Percentiles rank a stretch among this genome's conserved stretches.
Evolutionary conservation across 805 yeast species (phyloP).

Genomic region (Metschnikowia gelsemii): DNA sequence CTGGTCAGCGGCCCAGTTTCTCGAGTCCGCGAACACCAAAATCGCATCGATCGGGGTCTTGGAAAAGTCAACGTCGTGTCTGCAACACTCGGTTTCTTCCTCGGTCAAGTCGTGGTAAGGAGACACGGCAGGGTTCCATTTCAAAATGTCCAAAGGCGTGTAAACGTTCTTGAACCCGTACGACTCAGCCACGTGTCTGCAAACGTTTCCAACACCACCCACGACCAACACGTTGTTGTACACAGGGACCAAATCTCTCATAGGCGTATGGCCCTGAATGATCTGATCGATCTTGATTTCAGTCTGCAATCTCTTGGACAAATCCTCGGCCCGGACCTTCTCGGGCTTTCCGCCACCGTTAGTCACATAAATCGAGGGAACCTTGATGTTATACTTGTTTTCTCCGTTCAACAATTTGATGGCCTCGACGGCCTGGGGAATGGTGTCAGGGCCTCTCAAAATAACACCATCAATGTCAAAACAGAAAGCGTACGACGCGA

Average conservation of each 20-base stretch:
- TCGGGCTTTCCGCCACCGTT: slow-evolving; percentile 93
- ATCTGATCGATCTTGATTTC: slow-evolving; percentile 74
- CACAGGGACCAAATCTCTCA: slow-evolving; percentile 71
- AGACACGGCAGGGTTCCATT: slow-evolving; percentile 83
- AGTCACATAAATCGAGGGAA: slow-evolving; percentile 80
- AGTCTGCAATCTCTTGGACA: slow-evolving; percentile 58
- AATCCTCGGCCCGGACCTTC: slow-evolving; percentile 65
- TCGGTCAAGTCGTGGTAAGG: slow-evolving; percentile 80
- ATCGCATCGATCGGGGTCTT: slow-evolving; percentile 73
- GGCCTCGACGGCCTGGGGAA: slow-evolving; percentile 78
- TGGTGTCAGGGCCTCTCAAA: slow-evolving; percentile 78
- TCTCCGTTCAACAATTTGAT: slow-evolving; percentile 71
- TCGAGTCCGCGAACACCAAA: slow-evolving; percentile 85
- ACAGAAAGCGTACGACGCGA: slow-evolving; percentile 84
- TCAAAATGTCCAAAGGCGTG: slow-evolving; percentile 78
- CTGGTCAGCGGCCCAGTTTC: slow-evolving; percentile 93
- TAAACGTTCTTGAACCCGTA: slow-evolving; percentile 83
- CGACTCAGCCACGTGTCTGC: slow-evolving; percentile 76
- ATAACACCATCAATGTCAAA: slow-evolving; percentile 93
- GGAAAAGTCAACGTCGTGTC: slow-evolving; percentile 58
- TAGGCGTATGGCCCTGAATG: slow-evolving; percentile 92
- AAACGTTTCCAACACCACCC: slow-evolving; percentile 84
- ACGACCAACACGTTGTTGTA: slow-evolving; percentile 78
- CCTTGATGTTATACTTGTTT: slow-evolving; percentile 67
- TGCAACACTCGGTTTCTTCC: slow-evolving; percentile 58